phyloP scores from a whole-genome alignment of 805 yeast species.

The Komagataella pseudopastoris region DNA sequence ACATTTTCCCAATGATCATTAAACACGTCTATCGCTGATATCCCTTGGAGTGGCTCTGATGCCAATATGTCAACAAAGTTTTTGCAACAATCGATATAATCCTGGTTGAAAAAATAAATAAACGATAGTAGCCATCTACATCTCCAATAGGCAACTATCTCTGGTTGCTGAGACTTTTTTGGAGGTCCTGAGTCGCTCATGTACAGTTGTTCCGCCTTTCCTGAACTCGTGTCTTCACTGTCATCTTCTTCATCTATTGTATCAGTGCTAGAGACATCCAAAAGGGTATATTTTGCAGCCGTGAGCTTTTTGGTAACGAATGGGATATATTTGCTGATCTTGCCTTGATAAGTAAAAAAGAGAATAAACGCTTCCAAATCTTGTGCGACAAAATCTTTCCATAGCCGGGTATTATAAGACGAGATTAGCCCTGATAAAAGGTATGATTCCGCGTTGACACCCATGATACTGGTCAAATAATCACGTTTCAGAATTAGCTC shows the following conservation, averaged over 20 bases:
- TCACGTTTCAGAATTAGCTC: not conserved
- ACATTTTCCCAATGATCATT: slow-evolving; percentile 1
- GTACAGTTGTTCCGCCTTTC: not conserved
- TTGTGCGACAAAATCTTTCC: not conserved
- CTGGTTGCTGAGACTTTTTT: slow-evolving; percentile 2
- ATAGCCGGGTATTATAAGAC: not conserved
- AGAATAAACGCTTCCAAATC: not conserved
- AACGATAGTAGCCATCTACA: slow-evolving; percentile 16
- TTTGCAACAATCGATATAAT: slow-evolving; percentile 11
- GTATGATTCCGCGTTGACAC: not conserved
- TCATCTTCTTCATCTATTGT: not conserved
- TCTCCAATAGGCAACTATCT: slow-evolving; percentile 14
- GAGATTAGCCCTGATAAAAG: not conserved
- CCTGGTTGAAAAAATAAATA: slow-evolving; percentile 10
- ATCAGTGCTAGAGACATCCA: not conserved
- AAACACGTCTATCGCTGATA: slow-evolving; percentile 1
- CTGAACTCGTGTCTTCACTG: not conserved
- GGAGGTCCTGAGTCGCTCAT: not conserved
- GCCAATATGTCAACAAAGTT: slow-evolving; percentile 8
- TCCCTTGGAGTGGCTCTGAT: not conserved
- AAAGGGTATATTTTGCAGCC: not conserved
- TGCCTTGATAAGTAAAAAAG: not conserved
- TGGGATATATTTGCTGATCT: not conserved
- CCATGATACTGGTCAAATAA: not conserved
- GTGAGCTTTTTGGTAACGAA: not conserved